Evolutionary conservation across 2,329 filamentous ascomycete genomes (phyloP).

Genomic region (Torrubiella hemipterigena): DNA sequence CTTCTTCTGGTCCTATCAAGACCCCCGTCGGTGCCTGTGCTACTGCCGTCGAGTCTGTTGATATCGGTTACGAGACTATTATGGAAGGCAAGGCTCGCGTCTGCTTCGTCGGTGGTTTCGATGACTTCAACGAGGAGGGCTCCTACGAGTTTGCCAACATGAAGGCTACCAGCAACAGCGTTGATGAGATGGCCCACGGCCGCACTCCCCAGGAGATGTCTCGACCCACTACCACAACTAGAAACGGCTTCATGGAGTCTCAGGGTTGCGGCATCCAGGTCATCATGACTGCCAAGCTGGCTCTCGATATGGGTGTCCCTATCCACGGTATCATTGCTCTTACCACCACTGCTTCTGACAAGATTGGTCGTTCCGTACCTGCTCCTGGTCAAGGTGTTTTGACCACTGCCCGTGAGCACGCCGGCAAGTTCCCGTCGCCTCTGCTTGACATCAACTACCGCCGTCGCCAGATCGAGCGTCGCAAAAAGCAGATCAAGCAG

Average conservation of each 20-base stretch:
- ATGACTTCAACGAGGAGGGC: conserved; percentile 98
- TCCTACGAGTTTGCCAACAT: conserved; percentile 99
- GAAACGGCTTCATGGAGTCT: conserved; percentile 98
- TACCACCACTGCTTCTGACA: conserved; percentile 94
- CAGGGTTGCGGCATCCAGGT: conserved; percentile 97
- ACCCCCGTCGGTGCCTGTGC: conserved; percentile 96
- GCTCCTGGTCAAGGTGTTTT: conserved; percentile 95
- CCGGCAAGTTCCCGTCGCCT: conserved; percentile 87
- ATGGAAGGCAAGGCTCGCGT: conserved; percentile 95
- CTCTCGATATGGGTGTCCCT: conserved; percentile 95
- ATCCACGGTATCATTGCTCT: conserved; percentile 92
- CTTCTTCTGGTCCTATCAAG: conserved; percentile 96
- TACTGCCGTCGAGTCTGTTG: conserved; percentile 91
- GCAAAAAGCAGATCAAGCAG: conserved; percentile 86
- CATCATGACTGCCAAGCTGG: conserved; percentile 94
- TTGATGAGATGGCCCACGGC: conserved; percentile 91
- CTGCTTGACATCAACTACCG: conserved; percentile 97
- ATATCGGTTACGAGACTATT: conserved; percentile 97
- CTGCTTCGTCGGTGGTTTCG: conserved; percentile 96
- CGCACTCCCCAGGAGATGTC: conserved; percentile 97
- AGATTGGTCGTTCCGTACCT: conserved; percentile 95
- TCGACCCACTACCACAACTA: conserved; percentile 87
- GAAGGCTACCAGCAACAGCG: conserved; percentile 97
- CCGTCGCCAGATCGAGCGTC: conserved; percentile 84
- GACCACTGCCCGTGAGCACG: conserved; percentile 83